Conservation (phyloP, 257 asterid genomes). For the Solanum virginianum region DNA sequence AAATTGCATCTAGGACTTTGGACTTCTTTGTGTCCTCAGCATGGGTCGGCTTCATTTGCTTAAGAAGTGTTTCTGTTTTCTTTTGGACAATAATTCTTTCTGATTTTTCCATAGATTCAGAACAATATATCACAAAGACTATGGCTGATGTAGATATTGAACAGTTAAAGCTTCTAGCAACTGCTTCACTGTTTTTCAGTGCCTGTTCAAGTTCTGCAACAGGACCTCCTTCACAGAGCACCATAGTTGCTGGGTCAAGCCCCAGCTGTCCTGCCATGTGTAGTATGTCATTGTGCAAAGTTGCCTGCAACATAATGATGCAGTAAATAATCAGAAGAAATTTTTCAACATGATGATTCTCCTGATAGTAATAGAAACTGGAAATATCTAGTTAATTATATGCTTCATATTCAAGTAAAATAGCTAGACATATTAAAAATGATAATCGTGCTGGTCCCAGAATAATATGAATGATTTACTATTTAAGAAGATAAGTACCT, state of each 20-base stretch:
- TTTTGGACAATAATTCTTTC: constrained; percentile 49
- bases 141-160: constrained; percentile 54
- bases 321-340: neutral
- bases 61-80: constrained; percentile 32
- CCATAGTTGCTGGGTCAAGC: constrained; percentile 88
- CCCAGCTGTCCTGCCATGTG: constrained; percentile 98
- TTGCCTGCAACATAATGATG: constrained; percentile 49
- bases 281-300: constrained; percentile 58
- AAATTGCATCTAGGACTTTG: constrained; percentile 33
- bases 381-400: neutral
- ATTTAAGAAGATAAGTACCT: constrained; percentile 34
- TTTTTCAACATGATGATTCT: neutral
- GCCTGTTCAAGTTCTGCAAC: constrained; percentile 64
- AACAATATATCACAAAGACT: constrained; percentile 63
- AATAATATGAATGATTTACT: neutral
- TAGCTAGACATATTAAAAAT: neutral
- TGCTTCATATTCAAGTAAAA: neutral
- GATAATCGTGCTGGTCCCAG: neutral
- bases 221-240: constrained; percentile 55
- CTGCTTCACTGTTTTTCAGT: constrained; percentile 66
- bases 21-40: constrained; percentile 26
- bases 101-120: constrained; percentile 35
- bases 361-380: neutral
- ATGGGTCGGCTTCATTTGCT: constrained; percentile 38
- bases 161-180: constrained; percentile 62